Evolutionary conservation across 139 green algal genomes (phyloP).

Genomic region (Microglena sp.): DNA sequence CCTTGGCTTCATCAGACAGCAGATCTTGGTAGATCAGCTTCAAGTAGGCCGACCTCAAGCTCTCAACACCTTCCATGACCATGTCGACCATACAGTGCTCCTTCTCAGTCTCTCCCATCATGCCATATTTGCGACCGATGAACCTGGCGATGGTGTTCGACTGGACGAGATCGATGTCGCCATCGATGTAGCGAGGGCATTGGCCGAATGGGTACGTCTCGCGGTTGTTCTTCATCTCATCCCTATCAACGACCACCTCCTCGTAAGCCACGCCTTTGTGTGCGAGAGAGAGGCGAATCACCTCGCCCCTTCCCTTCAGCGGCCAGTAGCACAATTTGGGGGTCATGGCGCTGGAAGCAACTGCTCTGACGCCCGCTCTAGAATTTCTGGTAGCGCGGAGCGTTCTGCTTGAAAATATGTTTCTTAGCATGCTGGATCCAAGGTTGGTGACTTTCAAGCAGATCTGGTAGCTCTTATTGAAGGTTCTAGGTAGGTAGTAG

Average conservation of each 20-base stretch:
- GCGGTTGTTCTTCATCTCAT: slow-evolving; percentile 27
- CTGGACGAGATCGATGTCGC: slow-evolving; percentile 32
- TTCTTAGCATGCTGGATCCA: too few species aligned
- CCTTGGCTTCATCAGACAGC: slow-evolving; percentile 32
- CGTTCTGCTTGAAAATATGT: too few species aligned
- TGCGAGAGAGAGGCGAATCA: slow-evolving; percentile 29
- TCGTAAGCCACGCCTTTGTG: slow-evolving; percentile 26
- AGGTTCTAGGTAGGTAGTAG: too few species aligned
- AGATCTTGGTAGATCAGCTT: slow-evolving; percentile 25
- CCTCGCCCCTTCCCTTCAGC: too few species aligned
- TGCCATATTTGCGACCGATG: slow-evolving; percentile 30
- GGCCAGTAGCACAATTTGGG: too few species aligned
- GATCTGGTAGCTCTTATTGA: too few species aligned
- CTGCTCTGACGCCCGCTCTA: too few species aligned
- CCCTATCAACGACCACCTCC: slow-evolving; percentile 15
- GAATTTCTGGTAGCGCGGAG: too few species aligned
- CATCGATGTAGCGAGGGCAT: slow-evolving; percentile 30
- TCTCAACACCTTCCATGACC: slow-evolving; percentile 37
- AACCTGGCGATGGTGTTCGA: slow-evolving; percentile 41
- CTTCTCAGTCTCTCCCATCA: slow-evolving; percentile 23
- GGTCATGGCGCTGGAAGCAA: too few species aligned
- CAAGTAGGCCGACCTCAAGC: slow-evolving; percentile 29
- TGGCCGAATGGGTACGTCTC: slow-evolving; percentile 34
- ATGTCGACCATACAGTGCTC: slow-evolving; percentile 29
- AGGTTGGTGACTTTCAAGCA: too few species aligned